These are phyloP conservation scores for Nidularia pulvinata DNA, from an alignment of 768 basidiomycete genomes.

Conservation along the genomic window DNA sequence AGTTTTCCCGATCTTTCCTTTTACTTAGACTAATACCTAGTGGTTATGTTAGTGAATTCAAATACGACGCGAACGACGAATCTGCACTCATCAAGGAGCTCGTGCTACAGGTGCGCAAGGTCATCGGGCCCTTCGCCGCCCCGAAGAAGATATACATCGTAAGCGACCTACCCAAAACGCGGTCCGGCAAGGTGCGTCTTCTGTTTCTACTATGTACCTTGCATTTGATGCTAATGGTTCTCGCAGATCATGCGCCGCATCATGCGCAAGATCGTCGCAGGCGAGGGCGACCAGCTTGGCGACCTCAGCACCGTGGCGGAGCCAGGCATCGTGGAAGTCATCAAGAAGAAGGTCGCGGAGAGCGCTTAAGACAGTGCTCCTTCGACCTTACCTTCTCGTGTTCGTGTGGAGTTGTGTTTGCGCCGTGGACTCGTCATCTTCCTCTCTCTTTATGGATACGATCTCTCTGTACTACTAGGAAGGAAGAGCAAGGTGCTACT, in stretches of 20 bases:
- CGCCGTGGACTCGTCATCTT: no score
- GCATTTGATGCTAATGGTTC: not conserved
- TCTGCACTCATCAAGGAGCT: slow-evolving; percentile 80
- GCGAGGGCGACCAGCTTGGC: slow-evolving; percentile 94
- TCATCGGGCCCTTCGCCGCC: slow-evolving; percentile 96
- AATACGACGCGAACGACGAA: slow-evolving; percentile 72
- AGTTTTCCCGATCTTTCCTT: slow-evolving; percentile 21
- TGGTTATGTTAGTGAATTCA: slow-evolving; percentile 62
- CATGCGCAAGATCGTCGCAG: slow-evolving; percentile 94
- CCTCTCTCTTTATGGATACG: no score
- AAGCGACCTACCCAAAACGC: slow-evolving; percentile 88
- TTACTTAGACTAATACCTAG: not conserved
- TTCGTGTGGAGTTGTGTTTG: no score
- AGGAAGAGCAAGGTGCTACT: no score
- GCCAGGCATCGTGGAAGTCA: slow-evolving; percentile 80
- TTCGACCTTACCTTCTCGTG: no score
- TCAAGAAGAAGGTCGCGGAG: slow-evolving; percentile 77
- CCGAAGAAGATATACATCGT: slow-evolving; percentile 92
- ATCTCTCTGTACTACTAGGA: no score
- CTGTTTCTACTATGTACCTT: not conserved
- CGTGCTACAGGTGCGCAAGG: slow-evolving; percentile 93
- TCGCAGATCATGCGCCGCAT: slow-evolving; percentile 91
- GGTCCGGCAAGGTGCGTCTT: slow-evolving; percentile 81
- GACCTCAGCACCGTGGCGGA: slow-evolving; percentile 95
- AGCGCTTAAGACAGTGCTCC: slow-evolving; percentile 2